phyloP scores from a whole-genome alignment of 1,284 basidiomycete species.

The Lignosus rhinocerotis region DNA sequence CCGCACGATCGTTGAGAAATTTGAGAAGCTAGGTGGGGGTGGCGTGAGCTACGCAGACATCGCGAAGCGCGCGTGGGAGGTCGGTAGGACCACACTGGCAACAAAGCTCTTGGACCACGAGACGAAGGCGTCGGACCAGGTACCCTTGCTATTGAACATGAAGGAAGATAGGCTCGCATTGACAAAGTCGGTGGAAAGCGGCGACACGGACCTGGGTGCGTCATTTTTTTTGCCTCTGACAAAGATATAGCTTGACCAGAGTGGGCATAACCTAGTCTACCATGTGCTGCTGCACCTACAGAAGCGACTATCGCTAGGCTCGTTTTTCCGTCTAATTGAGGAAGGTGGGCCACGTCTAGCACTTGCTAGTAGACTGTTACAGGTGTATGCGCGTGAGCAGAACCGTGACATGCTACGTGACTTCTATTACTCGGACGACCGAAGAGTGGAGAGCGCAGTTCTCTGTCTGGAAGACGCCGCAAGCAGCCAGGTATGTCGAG shows the following conservation, averaged over 20 bases:
- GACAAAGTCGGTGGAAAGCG: constrained; percentile 89
- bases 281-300: constrained; percentile 87
- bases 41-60: constrained; percentile 94
- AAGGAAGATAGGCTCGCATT: constrained; percentile 91
- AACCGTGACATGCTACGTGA: constrained; percentile 91
- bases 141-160: constrained; percentile 91
- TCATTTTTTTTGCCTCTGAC: constrained; percentile 2
- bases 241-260: neutral
- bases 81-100: constrained; percentile 82
- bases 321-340: constrained; percentile 95
- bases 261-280: constrained; percentile 59
- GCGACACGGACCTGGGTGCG: constrained; percentile 92
- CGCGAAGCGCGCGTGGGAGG: constrained; percentile 91
- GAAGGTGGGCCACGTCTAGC: constrained; percentile 77
- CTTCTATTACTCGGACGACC: constrained; percentile 98
- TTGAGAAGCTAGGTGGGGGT: constrained; percentile 67
- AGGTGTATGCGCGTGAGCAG: constrained; percentile 88
- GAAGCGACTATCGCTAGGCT: constrained; percentile 81
- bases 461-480: constrained; percentile 84
- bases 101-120: constrained; percentile 96
- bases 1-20: constrained; percentile 84
- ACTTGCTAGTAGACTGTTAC: constrained; percentile 74
- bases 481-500: constrained; percentile 50
- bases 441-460: constrained; percentile 88
- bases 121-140: constrained; percentile 87